phyloP scores from a whole-genome alignment of 331 rosid species.

The Quercus lobata region DNA sequence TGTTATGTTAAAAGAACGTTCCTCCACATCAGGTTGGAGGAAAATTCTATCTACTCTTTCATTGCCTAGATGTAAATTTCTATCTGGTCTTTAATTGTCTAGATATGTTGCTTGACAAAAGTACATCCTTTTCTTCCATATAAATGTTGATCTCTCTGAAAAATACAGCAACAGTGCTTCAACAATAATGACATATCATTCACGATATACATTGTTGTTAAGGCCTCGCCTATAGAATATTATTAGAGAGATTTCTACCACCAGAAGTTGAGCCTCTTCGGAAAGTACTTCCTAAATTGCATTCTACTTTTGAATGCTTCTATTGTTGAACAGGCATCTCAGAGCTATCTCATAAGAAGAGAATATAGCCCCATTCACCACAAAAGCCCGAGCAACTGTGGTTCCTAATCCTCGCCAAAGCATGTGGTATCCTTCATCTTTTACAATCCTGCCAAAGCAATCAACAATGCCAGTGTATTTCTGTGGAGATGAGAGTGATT shows the following conservation, averaged over 20 bases:
- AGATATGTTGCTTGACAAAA: too few species aligned
- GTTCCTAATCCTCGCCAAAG: conserved; percentile 74
- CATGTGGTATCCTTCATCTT: conserved; percentile 44
- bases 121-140: too few species aligned
- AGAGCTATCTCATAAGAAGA: conserved; percentile 68
- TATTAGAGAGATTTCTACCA: neutral
- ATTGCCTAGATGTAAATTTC: too few species aligned
- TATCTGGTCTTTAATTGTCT: too few species aligned
- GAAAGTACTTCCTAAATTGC: conserved; percentile 16
- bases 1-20: too few species aligned
- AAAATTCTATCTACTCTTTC: too few species aligned
- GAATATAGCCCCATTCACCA: conserved; percentile 72
- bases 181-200: neutral
- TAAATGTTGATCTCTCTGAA: neutral
- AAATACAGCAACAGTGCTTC: neutral
- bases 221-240: neutral
- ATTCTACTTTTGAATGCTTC: conserved; percentile 29
- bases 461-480: conserved; percentile 63
- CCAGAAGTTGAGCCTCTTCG: neutral
- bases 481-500: conserved; percentile 33
- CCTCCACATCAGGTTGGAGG: too few species aligned
- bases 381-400: conserved; percentile 61
- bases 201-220: neutral
- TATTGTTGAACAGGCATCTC: conserved; percentile 46
- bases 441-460: conserved; percentile 56